Base-by-base conservation (phyloP, 1,284 basidiomycete species). In the Fistulina hepatica region DNA sequence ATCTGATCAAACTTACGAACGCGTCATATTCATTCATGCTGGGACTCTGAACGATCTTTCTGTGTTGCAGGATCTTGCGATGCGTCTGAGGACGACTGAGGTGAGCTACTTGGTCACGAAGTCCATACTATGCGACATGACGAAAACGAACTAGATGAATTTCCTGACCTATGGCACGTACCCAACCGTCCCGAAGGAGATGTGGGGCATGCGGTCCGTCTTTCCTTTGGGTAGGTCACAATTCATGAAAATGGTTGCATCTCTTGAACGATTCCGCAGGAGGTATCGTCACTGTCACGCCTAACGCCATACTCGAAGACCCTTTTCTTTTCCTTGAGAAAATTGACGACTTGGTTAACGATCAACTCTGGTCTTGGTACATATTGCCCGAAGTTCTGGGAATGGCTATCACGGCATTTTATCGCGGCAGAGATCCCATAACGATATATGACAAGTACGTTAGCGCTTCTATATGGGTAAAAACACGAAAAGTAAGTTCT, bases 141-240 rank as follows among this genome's bases (percentile, higher is more conserved):
- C n/a, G n/a, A n/a, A 65, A 16, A 50, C 52, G 9, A 56, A 60
- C 17, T 63, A 70, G 20, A 50, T 71, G 9, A 70, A 69, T 23
- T 81, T 82, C 47, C 71, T 73, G 49, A 70, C 70, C 1, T 84
- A 77, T 56, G 81, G 81, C 1, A 70, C 72, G 9, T 69, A 79
- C 51, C 52, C 67, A 25, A 64, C 50, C 16, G 56, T 79, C 7
- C 52, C 63, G 6, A 62, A 60, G 7, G 52, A 60, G 5, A 54
- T 61, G 21, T 82, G 78, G 79, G 69, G 69, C 6, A 45, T 81
- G 8, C 62, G 63, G 21, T 73, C 76, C 47, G 68, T 84, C 11
- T 82, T 69, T 51, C 73, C 77, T 20, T 51, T 71, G 44, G 81
- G 81, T 81, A 48, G 38, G 57, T 49, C 24, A 36, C n/a, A 37